Conservation (phyloP, 1,284 basidiomycete genomes). For the Trichosporon asahii region DNA sequence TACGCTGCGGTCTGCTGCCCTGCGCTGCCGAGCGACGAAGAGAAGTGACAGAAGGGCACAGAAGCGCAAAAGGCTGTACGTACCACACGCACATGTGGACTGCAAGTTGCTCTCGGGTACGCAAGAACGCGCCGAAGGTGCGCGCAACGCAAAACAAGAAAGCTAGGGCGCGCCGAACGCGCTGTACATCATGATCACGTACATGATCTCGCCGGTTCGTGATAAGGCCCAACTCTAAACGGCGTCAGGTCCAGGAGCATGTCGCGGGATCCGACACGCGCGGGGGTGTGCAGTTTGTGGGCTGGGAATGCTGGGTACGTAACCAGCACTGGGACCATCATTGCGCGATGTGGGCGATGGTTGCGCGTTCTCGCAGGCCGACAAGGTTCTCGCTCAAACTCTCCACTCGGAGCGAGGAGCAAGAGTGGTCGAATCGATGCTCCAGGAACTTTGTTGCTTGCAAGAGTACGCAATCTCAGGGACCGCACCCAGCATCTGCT, state of each 20-base stretch:
- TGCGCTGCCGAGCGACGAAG: neutral
- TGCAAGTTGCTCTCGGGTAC: neutral
- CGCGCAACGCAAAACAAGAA: neutral
- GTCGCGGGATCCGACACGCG: neutral
- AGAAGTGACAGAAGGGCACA: neutral
- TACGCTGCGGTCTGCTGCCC: neutral
- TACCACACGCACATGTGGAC: neutral
- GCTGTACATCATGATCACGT: neutral
- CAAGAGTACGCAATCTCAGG: neutral
- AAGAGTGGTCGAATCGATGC: neutral
- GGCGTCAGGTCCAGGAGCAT: neutral
- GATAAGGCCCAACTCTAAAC: neutral
- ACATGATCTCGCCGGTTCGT: neutral
- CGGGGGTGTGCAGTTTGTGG: neutral
- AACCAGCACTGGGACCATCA: neutral
- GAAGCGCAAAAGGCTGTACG: neutral
- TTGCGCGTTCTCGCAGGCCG: neutral
- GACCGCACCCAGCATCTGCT: neutral
- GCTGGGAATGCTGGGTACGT: neutral
- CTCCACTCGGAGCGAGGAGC: neutral
- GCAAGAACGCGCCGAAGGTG: neutral
- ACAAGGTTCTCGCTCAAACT: neutral
- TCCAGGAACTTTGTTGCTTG: neutral
- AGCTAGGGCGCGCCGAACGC: neutral
- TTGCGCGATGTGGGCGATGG: neutral